A percentile compares a stretch with the other conserved stretches of the same genome.
These are phyloP conservation scores for Polytrichum commune DNA, from an alignment of 225 moss, liverwort and hornwort genomes.

Conservation along the genomic window DNA sequence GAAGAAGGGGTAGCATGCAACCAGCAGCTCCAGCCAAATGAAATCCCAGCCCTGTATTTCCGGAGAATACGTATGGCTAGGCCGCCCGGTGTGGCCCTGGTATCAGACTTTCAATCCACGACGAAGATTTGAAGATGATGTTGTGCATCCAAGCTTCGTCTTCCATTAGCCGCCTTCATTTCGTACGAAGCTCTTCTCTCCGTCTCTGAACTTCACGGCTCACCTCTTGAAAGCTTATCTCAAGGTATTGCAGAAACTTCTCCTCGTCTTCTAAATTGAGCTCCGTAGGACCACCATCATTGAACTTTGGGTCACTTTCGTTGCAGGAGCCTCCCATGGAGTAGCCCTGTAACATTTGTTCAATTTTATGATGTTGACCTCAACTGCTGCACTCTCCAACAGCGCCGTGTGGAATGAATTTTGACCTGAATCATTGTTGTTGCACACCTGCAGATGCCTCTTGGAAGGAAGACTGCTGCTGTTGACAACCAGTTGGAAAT, in stretches of 20 bases:
- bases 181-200: slow-evolving; percentile 87
- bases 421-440: slow-evolving; percentile 34
- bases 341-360: slow-evolving; percentile 75
- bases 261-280: slow-evolving; percentile 88
- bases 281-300: slow-evolving; percentile 49
- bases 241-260: slow-evolving; percentile 84
- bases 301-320: slow-evolving; percentile 56
- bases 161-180: slow-evolving; percentile 81
- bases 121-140: slow-evolving; percentile 85
- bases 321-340: slow-evolving; percentile 44
- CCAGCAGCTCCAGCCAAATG: no score
- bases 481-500: slow-evolving; percentile 64
- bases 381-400: slow-evolving; percentile 73
- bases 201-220: slow-evolving; percentile 85
- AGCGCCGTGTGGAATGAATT: slow-evolving; percentile 48
- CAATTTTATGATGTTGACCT: slow-evolving; percentile 73
- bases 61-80: no score
- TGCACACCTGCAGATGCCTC: slow-evolving; percentile 31
- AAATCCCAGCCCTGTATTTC: no score
- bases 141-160: slow-evolving; percentile 97
- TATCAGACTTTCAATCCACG: slow-evolving; percentile 96
- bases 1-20: no score
- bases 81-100: no score
- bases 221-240: slow-evolving; percentile 87
- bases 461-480: slow-evolving; percentile 43